Evolutionary conservation across 1,139 yeast species (phyloP), one percentile per base, ranked within the genome.

Genomic region (Zhuliangozyma blackwelliae): DNA sequence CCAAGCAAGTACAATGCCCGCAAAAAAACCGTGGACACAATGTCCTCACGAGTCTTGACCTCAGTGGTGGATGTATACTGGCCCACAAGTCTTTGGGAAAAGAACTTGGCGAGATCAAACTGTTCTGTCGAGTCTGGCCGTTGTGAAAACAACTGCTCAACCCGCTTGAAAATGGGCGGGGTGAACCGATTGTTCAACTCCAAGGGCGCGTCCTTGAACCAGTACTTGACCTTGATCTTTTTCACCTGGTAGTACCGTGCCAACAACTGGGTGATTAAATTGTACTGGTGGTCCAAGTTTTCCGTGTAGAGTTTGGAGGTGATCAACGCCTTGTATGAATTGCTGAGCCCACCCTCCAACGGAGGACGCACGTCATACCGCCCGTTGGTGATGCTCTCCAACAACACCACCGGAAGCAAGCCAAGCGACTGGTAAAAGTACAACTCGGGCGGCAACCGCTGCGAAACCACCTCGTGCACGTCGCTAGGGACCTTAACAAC

Each of bases 191-290:
- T 79, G 31, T 72, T 71, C 25, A 83, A 57, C 38, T 71, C 74
- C 27, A 66, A 51, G 8, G 59, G 49, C 10, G 67, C 70, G 10
- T 73, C 73, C 31, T 75, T 75, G 54, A 72, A 83, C 81, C 88
- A 84, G 38, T 73, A 77, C 23, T 66, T 64, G 27, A 79, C 74
- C 31, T 66, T 61, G 23, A 86, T 71, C 40, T 75, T 80, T 54
- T 84, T 87, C 40, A 77, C 82, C 55, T 90, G 97, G 57, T 82
- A 89, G 58, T 87, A 92, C 54, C 97, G 78, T 40, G 89, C 84
- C 49, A 90, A 71, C 25, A 82, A 74, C 48, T 79, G 82, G 11
- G 95, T 80, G 25, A 90, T 58, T 38, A 87, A 65, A 47, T 83
- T 83, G 44, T 85, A 66, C 39, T 82, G 80, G 45, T 73, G 69